Conservation (phyloP, 2,329 filamentous ascomycete genomes). For the Colletotrichum liaoningense region DNA sequence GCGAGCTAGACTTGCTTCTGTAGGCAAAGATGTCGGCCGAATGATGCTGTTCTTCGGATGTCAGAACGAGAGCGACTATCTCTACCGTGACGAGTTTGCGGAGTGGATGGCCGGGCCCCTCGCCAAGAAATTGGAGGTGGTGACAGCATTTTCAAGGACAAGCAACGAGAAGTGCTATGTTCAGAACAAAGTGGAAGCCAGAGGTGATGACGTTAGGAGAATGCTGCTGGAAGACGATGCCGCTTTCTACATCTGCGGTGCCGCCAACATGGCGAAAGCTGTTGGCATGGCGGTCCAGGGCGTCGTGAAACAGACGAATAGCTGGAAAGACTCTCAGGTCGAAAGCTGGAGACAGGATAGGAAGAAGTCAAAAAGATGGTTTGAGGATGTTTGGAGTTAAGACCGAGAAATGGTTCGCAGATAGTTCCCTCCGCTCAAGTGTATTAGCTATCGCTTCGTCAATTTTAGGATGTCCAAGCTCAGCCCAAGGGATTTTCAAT, state of each 20-base stretch:
- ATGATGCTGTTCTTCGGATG: background rate
- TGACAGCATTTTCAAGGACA: background rate
- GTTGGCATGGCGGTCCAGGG: background rate
- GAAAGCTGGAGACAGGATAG: background rate
- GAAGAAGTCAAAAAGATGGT: background rate
- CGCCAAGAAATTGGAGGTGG: background rate
- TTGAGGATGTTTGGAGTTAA: background rate
- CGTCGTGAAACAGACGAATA: background rate
- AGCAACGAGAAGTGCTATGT: background rate
- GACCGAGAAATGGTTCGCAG: background rate
- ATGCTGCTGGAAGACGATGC: background rate
- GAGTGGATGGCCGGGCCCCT: background rate
- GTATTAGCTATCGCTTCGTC: too few species aligned
- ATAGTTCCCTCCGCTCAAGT: background rate
- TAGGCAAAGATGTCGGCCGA: background rate
- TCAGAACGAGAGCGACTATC: background rate
- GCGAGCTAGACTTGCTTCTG: background rate
- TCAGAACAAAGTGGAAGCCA: background rate
- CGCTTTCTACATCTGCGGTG: background rate
- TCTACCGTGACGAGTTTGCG: background rate
- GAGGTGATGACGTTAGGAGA: background rate
- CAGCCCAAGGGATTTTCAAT: background rate
- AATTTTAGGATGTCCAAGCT: background rate
- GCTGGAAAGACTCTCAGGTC: background rate
- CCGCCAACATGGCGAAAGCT: background rate